These are phyloP conservation scores for Termitomyces titanicus DNA, from an alignment of 768 basidiomycete genomes.

Conservation along the genomic window DNA sequence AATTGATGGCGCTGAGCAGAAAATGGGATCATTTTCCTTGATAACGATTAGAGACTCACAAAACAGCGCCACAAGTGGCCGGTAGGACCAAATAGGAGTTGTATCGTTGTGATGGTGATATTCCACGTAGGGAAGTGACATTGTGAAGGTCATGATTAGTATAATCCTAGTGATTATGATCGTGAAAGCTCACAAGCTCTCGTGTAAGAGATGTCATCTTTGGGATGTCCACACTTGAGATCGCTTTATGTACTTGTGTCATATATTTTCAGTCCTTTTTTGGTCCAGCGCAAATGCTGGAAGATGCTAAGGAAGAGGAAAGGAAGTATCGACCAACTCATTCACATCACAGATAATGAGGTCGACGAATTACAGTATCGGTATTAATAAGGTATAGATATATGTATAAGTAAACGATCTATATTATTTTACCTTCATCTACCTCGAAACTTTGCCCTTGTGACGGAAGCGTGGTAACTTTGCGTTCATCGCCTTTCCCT, in stretches of 20 bases:
- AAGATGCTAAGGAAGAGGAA: no score
- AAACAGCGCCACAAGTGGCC: conserved; percentile 51
- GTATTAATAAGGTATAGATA: no score
- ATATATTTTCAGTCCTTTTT: no score
- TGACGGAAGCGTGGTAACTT: conserved; percentile 26
- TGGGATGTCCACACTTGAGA: no score
- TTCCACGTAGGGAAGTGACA: conserved; percentile 44
- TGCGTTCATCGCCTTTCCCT: conserved; percentile 48
- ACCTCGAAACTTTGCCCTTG: background rate
- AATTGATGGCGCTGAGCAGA: conserved; percentile 48
- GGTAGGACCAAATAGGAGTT: conserved; percentile 45
- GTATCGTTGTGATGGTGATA: conserved; percentile 57
- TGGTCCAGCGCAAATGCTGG: no score
- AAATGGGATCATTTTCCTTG: background rate
- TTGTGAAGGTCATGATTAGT: conserved; percentile 9
- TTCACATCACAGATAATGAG: no score
- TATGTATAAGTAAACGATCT: background rate
- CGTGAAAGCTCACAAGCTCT: conserved; percentile 43
- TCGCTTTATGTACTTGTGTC: no score
- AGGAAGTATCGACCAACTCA: no score
- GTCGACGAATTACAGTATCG: no score
- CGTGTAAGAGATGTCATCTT: no score
- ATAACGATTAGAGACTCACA: conserved; percentile 27
- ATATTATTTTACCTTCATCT: background rate
- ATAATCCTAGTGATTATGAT: background rate